These are phyloP conservation scores for Exophiala sp. DNA, from an alignment of 2,329 filamentous ascomycete genomes.

Conservation along the genomic window DNA sequence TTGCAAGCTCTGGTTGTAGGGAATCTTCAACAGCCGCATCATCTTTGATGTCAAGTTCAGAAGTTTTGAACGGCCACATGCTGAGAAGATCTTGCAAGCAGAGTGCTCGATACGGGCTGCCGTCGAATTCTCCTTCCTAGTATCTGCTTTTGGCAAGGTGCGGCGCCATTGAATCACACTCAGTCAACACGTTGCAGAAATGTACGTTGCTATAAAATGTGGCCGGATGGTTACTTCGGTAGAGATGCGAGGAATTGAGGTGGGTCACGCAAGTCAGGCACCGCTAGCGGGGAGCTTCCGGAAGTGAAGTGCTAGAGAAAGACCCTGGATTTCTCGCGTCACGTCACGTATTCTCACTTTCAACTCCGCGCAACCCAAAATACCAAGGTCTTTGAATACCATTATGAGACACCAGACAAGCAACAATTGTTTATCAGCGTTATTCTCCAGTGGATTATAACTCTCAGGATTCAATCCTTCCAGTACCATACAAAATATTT, in stretches of 20 bases:
- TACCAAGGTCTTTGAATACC: too few relatives aligned
- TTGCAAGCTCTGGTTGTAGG: neutral
- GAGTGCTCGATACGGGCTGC: neutral
- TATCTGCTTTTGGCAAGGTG: neutral
- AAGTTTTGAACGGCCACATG: conserved; percentile 25
- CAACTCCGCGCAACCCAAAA: too few relatives aligned
- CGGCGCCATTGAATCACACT: too few relatives aligned
- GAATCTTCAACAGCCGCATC: neutral
- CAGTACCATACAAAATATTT: neutral
- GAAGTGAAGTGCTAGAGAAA: neutral
- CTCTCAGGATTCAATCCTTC: too few relatives aligned
- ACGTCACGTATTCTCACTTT: too few relatives aligned
- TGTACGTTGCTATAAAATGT: too few relatives aligned
- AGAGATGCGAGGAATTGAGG: too few relatives aligned
- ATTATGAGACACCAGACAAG: neutral
- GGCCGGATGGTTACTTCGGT: too few relatives aligned
- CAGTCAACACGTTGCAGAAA: too few relatives aligned
- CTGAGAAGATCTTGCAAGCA: neutral
- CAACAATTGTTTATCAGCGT: neutral
- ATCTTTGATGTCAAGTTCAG: neutral
- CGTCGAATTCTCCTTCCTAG: neutral
- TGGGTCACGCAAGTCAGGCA: too few relatives aligned
- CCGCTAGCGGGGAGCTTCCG: too few relatives aligned
- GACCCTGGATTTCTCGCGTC: neutral
- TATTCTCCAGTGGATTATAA: too few relatives aligned